Evolutionary conservation across 208 protist species (phyloP).

Genomic region (Trypanosomatidae sp.): DNA sequence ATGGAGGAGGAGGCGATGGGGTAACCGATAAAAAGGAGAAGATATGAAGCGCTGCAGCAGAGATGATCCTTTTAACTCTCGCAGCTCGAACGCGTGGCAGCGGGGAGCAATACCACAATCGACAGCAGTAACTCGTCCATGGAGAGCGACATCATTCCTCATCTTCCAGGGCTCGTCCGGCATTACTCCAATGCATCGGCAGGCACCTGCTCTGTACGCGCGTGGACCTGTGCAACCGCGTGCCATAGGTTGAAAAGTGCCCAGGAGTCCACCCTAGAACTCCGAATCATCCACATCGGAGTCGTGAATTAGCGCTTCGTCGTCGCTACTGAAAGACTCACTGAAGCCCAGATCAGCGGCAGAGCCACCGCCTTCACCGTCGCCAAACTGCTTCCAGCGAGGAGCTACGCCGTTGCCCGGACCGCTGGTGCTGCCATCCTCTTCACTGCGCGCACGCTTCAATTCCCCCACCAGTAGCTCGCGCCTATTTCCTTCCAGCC

Average conservation of each 20-base stretch:
- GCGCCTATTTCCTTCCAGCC: conserved; percentile 52
- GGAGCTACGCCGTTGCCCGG: neutral
- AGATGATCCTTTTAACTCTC: neutral
- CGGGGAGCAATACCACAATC: neutral
- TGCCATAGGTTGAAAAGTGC: neutral
- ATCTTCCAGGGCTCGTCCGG: neutral
- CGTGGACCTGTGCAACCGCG: neutral
- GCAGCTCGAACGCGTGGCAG: neutral
- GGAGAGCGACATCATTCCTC: neutral
- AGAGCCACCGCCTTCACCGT: conserved; percentile 4
- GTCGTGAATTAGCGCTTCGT: conserved; percentile 33
- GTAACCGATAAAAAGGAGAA: neutral
- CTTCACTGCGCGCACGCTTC: conserved; percentile 14
- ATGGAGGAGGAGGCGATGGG: neutral
- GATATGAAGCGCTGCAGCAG: neutral
- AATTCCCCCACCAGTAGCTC: conserved; percentile 32
- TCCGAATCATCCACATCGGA: conserved; percentile 34
- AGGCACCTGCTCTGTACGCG: neutral
- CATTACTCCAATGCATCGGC: no score
- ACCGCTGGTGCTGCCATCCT: conserved; percentile 9
- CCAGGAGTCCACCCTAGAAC: conserved; percentile 6
- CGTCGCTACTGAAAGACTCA: conserved; percentile 27
- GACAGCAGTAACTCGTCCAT: neutral
- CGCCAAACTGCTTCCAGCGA: conserved; percentile 18
- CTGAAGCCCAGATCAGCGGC: conserved; percentile 5